phyloP scores from a whole-genome alignment of 768 basidiomycete species.

The Russula brevipes region DNA sequence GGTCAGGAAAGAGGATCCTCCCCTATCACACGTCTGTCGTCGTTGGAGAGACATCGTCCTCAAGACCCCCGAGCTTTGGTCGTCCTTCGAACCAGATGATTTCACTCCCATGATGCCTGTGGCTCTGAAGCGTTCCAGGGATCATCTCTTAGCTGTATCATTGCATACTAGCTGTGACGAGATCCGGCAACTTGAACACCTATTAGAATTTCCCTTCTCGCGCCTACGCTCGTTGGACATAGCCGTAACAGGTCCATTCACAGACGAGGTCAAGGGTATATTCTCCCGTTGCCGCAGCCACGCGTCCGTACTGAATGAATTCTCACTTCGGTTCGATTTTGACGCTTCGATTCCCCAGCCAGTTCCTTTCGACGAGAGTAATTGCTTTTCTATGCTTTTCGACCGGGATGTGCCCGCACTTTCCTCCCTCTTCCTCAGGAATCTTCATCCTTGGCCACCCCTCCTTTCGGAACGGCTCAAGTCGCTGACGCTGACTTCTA shows the following conservation, averaged over 20 bases:
- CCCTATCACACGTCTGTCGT: constrained; percentile 19
- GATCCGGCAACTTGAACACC: constrained; percentile 4
- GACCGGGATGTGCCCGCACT: constrained; percentile 5
- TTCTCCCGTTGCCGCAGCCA: constrained; percentile 20
- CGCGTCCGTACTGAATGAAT: constrained; percentile 20
- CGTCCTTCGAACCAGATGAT: constrained; percentile 13
- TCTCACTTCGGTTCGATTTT: constrained; percentile 23
- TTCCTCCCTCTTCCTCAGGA: constrained; percentile 17
- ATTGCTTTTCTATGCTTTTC: constrained; percentile 20
- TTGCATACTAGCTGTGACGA: constrained; percentile 16
- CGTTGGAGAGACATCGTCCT: constrained; percentile 15
- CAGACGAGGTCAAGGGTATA: constrained; percentile 22
- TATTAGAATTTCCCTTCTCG: constrained; percentile 10
- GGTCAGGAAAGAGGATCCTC: constrained; percentile 14
- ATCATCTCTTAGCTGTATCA: constrained; percentile 5
- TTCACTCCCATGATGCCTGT: constrained; percentile 14
- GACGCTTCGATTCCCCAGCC: constrained; percentile 18
- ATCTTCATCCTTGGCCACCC: constrained; percentile 18
- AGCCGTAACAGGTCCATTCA: constrained; percentile 6
- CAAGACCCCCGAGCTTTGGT: constrained; percentile 19
- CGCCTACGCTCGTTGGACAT: constrained; percentile 11
- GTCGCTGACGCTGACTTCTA: constrained; percentile 12
- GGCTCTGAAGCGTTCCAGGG: constrained; percentile 5
- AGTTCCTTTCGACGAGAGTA: constrained; percentile 11
- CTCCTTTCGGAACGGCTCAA: constrained; percentile 19